Conservation (phyloP, 306 rosid species). For the Fragaria ananassa region DNA sequence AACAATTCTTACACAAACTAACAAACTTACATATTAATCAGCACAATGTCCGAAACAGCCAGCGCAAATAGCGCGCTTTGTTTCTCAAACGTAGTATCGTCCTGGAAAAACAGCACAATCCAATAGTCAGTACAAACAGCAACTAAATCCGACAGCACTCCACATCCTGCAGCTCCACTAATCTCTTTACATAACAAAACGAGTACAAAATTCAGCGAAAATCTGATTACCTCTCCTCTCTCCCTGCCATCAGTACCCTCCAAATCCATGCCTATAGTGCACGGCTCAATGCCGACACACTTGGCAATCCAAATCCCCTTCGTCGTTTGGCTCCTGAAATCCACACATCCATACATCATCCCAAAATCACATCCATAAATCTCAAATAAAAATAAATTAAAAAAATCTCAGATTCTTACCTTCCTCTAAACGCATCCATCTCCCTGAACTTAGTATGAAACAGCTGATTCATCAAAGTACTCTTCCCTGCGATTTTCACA, state of each 20-base stretch:
- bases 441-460: conserved; percentile 78
- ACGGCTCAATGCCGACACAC: conserved; percentile 77
- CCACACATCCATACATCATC: neutral
- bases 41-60: conserved; percentile 79
- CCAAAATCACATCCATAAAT: neutral
- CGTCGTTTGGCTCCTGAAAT: conserved; percentile 79
- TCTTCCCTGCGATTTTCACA: conserved; percentile 56
- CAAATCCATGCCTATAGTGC: conserved; percentile 92
- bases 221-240: conserved; percentile 82
- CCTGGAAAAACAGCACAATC: conserved; percentile 46
- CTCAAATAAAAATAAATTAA: neutral
- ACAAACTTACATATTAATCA: conserved; percentile 72
- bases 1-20: neutral
- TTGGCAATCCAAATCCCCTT: conserved; percentile 92
- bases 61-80: conserved; percentile 90
- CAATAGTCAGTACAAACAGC: neutral
- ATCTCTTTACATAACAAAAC: neutral
- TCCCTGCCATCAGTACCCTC: conserved; percentile 99
- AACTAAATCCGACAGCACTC: neutral
- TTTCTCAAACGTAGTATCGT: conserved; percentile 93
- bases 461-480: conserved; percentile 83
- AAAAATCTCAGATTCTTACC: conserved; percentile 31
- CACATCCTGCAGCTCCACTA: neutral
- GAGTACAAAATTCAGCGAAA: neutral
- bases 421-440: conserved; percentile 93